phyloP scores from a whole-genome alignment of 202 grass and related monocot species.

The Schoenoplectus tabernaemontani region DNA sequence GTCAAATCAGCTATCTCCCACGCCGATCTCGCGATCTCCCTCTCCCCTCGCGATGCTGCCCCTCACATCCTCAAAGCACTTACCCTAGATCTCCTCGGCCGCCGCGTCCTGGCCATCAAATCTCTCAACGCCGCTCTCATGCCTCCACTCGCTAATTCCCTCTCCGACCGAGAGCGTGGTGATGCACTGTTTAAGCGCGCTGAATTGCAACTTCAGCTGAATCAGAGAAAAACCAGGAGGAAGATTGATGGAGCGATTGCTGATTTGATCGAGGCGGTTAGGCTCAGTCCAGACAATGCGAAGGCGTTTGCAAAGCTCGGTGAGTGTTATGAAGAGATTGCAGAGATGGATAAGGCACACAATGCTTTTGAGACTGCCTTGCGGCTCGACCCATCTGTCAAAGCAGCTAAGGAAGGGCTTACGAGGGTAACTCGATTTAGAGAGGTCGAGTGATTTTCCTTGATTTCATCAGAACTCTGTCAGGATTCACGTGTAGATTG shows the following conservation, averaged over 20 bases:
- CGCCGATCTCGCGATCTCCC: slow-evolving; percentile 61
- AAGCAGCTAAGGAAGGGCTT: slow-evolving; percentile 38
- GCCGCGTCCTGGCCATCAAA: slow-evolving; percentile 50
- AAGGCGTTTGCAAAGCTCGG: slow-evolving; percentile 53
- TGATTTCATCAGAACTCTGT: slow-evolving; percentile 13
- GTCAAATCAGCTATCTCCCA: slow-evolving; percentile 53
- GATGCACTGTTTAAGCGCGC: slow-evolving; percentile 75
- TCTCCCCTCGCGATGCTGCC: slow-evolving; percentile 60
- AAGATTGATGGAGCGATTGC: slow-evolving; percentile 46
- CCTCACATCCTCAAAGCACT: slow-evolving; percentile 84
- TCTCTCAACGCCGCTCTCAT: slow-evolving; percentile 61
- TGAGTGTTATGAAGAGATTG: slow-evolving; percentile 70
- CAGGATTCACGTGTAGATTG: slow-evolving; percentile 18
- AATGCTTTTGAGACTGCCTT: slow-evolving; percentile 54
- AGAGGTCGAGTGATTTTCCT: slow-evolving; percentile 36
- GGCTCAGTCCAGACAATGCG: slow-evolving; percentile 66
- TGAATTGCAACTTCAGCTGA: slow-evolving; percentile 58
- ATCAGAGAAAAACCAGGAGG: slow-evolving; percentile 39
- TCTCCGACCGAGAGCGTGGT: slow-evolving; percentile 53
- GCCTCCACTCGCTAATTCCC: slow-evolving; percentile 38
- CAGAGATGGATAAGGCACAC: slow-evolving; percentile 30
- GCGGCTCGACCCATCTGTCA: slow-evolving; percentile 42
- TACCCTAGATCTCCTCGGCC: slow-evolving; percentile 64
- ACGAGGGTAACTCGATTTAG: slow-evolving; percentile 21
- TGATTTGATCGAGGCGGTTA: slow-evolving; percentile 54